These are phyloP conservation scores for maize (Zea mays) DNA, from an alignment of 176 grass and related monocot species.

Conservation along the genomic window Zm-B73-REFERENCE-NAM-5.0 NC_050103.1:72234501-72235000, in stretches of 20 bases:
- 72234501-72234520: too few species aligned
- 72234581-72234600: background rate
- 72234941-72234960: constrained; percentile 3
- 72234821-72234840: constrained; percentile 19
- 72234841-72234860: background rate
- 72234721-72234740: background rate
- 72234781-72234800: constrained; percentile 12
- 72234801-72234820: background rate
- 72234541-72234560: background rate
- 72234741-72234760: background rate
- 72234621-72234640: background rate
- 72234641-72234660: background rate
- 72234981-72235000: constrained; percentile 23
- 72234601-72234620: background rate
- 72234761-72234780: background rate
- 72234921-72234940: constrained; percentile 2
- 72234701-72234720: background rate
- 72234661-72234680: background rate
- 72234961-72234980: background rate
- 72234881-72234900: background rate
- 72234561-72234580: background rate
- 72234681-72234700: background rate
- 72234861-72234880: background rate
- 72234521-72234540: too few species aligned
- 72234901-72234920: background rate